Base-by-base conservation (phyloP, 2,329 filamentous ascomycete genomes). In the Pestalotiopsis sp. region DNA sequence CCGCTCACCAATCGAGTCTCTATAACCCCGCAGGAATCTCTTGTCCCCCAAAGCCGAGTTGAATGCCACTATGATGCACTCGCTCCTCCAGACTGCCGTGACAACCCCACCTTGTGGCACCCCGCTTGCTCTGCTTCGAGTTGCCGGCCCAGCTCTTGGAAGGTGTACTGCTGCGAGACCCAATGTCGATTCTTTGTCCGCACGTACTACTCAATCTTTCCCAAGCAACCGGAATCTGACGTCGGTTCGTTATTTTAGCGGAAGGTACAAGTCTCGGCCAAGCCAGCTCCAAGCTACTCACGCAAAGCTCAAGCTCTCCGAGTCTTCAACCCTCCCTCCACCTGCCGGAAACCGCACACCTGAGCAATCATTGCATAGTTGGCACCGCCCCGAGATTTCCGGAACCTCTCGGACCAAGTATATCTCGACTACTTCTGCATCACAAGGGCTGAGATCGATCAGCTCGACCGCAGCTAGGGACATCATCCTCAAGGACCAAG, bases 51-150 rank as follows among this genome's bases (percentile, higher is more conserved):
- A 36, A 56, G 41, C 45, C n/a, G 27, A 45, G 20, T 45, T 57
- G 38, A 38, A 65, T 45, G 63, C 14, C 27, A 56, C 14, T 14
- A 66, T 66, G 63, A 66, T 66, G 63, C 45, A 36, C 9, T 66
- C 45, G 17, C 49, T 66, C 14, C 49, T 66, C 45, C 63, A 66
- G 23, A 49, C 63, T 12, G 63, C 63, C 17, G 20, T 23, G 13
- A 56, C 63, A 66, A 66, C 63, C 61, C 61, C 61, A 52, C 61
- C 61, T 64, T 52, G 61, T 49, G 23, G 61, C 61, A 64, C 61
- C 61, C 61, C 61, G 38, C 61, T 49, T 52, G n/a, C 61, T 64
- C 61, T 64, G 38, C n/a, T 62, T 4, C 59, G 59, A 62, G 59
- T 4, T 62, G 59, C 59, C 31, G 59, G 59, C n/a, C 59, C 59